Base-by-base conservation (phyloP, 768 basidiomycete species). In the Amanita rimosa region DNA sequence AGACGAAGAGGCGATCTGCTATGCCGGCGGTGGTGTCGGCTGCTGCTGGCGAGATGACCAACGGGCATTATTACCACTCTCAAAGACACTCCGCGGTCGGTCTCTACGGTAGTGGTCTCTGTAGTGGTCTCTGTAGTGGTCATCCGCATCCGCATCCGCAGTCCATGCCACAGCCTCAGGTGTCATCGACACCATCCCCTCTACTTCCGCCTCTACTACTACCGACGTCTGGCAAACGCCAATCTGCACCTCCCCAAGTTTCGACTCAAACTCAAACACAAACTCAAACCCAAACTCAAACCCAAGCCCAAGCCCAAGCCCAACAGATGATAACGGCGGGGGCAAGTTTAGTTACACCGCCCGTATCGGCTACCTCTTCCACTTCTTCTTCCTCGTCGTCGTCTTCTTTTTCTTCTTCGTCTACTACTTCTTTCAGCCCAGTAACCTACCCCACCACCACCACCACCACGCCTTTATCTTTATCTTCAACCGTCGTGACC, bases 11-110 rank as follows among this genome's bases (percentile, higher is more conserved):
- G 16, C 26, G 22, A n/a, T 43, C 22, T 3, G 14, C 24, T 84
- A 82, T 57, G 81, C 81, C 10, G 56, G 74, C 34, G 72, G n/a
- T n/a, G 19, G 21, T 22, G 1, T 11, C 44, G 10, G 29, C n/a
- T n/a, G n/a, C n/a, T n/a, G n/a, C n/a, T n/a, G n/a, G 29, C 24
- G 44, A 46, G 44, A 14, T 24, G 29, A 11, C 26, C 31, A 21
- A 33, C 29, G 33, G 35, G 4, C 17, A 21, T 9, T 34, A 46
- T 19, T 13, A 46, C 24, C 26, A 36, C 16, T 16, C 22, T 6
- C 31, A 46, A 46, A 24, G 44, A 46, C 22, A 46, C 31, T 46
- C 44, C 4, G 9, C 7, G 19, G 27, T 5, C 22, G 2, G 22
- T 24, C 22, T 3, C 22, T 5, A n/a, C n/a, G n/a, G 22, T 5